Evolutionary conservation across 2,329 filamentous ascomycete species (phyloP).

Genomic region (Zarea fungicola): DNA sequence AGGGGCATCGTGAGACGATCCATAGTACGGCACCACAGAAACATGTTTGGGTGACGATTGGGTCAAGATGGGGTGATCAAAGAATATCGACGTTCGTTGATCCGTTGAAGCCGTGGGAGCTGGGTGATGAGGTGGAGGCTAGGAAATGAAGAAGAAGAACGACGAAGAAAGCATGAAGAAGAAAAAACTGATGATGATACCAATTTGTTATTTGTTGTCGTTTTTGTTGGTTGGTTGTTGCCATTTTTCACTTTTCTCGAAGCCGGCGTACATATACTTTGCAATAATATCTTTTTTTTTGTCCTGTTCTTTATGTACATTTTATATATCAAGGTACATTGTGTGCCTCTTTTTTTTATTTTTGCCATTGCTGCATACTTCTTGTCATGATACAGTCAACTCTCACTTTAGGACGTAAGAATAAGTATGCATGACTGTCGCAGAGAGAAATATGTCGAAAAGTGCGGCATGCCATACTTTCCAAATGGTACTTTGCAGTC

Average conservation of each 20-base stretch:
- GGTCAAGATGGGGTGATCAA: conserved; percentile 56
- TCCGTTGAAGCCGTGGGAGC: conserved; percentile 45
- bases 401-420: no score
- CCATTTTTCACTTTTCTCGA: conserved; percentile 2
- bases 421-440: no score
- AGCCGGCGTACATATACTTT: conserved; percentile 9
- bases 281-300: conserved; percentile 17
- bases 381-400: no score
- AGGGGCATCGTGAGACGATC: conserved; percentile 51
- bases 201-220: conserved; percentile 3
- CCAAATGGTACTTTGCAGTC: no score
- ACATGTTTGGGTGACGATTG: conserved; percentile 64
- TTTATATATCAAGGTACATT: not conserved
- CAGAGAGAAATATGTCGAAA: no score
- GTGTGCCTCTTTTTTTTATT: not conserved
- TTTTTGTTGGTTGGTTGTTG: not conserved
- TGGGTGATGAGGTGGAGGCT: conserved; percentile 51
- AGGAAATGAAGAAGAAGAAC: conserved; percentile 6
- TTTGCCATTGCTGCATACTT: no score
- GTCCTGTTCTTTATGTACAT: conserved; percentile 15
- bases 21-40: conserved; percentile 49
- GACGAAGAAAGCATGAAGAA: not conserved
- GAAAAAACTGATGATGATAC: conserved; percentile 4
- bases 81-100: conserved; percentile 52
- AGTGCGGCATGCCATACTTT: no score